phyloP scores from a whole-genome alignment of 176 grass and related monocot species.

The Oropetium thomaeum region DNA sequence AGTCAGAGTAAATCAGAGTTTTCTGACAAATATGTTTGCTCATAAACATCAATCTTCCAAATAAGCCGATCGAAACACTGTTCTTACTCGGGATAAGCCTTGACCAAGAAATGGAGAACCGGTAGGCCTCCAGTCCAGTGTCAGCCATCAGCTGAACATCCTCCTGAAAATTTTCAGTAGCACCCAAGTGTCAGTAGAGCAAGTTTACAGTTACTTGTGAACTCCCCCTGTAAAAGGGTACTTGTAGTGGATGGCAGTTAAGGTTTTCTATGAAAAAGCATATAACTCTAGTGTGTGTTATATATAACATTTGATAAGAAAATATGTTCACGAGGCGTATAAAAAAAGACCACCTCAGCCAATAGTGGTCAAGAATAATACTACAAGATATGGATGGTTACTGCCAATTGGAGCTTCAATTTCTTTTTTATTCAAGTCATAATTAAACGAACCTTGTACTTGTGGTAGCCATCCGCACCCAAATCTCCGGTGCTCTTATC shows the following conservation, averaged over 20 bases:
- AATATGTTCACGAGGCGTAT: not conserved
- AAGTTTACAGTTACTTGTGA: not conserved
- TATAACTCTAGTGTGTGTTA: not conserved
- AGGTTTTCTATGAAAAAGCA: not conserved
- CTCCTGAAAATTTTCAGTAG: slow-evolving; percentile 44
- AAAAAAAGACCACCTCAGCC: not conserved
- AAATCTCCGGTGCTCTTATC: slow-evolving; percentile 74
- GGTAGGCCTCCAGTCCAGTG: slow-evolving; percentile 68
- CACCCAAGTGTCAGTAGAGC: not conserved
- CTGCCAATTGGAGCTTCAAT: too few species aligned
- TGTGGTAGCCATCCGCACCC: slow-evolving; percentile 68
- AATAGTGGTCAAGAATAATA: not conserved
- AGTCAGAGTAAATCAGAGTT: too few species aligned
- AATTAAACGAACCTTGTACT: slow-evolving; percentile 58
- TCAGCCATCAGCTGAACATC: slow-evolving; percentile 67
- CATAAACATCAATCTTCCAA: not conserved
- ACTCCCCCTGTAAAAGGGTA: not conserved
- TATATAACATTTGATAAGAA: not conserved
- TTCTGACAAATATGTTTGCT: not conserved
- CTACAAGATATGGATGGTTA: not conserved
- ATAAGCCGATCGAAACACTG: not conserved
- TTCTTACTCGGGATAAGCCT: slow-evolving; percentile 75
- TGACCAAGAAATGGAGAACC: slow-evolving; percentile 93
- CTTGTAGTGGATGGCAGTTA: too few species aligned
- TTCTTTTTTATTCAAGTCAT: too few species aligned